Evolutionary conservation across 352 stramenopile species (phyloP), one percentile per base, ranked within the genome.

Genomic region (Pythium pyrilobum): DNA sequence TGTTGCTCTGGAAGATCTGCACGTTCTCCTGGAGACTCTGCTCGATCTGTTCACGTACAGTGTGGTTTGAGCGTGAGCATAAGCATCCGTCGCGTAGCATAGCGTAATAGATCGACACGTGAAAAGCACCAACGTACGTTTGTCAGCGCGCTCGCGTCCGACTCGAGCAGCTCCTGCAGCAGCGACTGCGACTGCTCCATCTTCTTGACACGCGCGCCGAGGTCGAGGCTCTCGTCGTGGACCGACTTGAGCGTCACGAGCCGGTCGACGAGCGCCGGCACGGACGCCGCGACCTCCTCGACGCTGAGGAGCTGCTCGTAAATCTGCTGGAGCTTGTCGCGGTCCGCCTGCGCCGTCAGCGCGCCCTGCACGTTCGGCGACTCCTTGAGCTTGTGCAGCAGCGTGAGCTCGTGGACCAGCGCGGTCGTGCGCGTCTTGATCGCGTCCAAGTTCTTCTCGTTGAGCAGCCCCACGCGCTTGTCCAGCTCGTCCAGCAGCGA

Each of bases 321-420:
- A 37, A 89, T 86, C 56, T 80, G 72, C 34, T 83, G 68, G 34
- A 91, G 72, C 63, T 88, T 79, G 11, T 85, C 71, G 25, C 67
- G 69, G 27, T 89, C 82, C 28, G 77, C 69, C 42, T 85, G 76
- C 6, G 74, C 72, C 31, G 72, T 71, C 25, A 90, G 62, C 6
- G 72, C 66, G 18, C 64, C 66, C 43, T 89, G 76, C 5, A 86
- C 77, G 45, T 67, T 68, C 32, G 75, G 64, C 10, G 76, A 77
- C 50, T 93, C 80, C 20, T 89, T 87, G 18, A 93, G 64, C 61
- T 93, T 93, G 50, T 76, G 77, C 5, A 93, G 68, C 34, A 89
- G 57, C 32, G 74, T 85, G 38, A 93, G 77, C 23, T 93, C 77
- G 52, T 91, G 78, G 50, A 91, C 66, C 2, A 93, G 69, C 36